Percentiles rank a stretch among this genome's conserved stretches.
Conservation (phyloP, 768 basidiomycete genomes). For the Termitomyces sp. region DNA sequence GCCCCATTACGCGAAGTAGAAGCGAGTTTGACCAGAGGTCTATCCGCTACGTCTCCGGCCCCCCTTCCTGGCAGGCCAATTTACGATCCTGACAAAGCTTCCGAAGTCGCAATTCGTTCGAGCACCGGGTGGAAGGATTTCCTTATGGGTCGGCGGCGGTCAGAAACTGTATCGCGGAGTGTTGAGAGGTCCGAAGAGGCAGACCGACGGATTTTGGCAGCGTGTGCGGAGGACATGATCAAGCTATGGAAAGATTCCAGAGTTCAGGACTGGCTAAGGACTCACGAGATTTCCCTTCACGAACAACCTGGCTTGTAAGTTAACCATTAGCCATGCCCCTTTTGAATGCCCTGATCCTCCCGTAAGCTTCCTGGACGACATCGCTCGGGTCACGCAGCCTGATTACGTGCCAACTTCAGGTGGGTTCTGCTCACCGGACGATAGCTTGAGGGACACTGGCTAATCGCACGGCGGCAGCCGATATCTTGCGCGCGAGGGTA, state of each 20-base stretch:
- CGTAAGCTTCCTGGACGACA: slow-evolving; percentile 57
- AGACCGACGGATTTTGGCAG: slow-evolving; percentile 47
- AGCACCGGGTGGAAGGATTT: slow-evolving; percentile 50
- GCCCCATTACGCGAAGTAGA: slow-evolving; percentile 58
- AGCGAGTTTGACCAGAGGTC: slow-evolving; percentile 41
- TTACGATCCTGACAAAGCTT: slow-evolving; percentile 40
- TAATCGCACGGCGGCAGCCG: slow-evolving; percentile 35
- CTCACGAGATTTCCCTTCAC: slow-evolving; percentile 46
- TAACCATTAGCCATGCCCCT: neutral
- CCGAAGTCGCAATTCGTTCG: slow-evolving; percentile 48
- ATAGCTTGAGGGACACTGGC: neutral
- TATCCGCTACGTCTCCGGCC: slow-evolving; percentile 31
- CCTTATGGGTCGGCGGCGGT: slow-evolving; percentile 33
- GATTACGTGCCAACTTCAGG: slow-evolving; percentile 55
- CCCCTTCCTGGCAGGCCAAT: slow-evolving; percentile 16
- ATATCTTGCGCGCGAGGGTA: slow-evolving; percentile 63
- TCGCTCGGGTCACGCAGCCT: slow-evolving; percentile 46
- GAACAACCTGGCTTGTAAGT: slow-evolving; percentile 66
- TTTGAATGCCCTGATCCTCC: neutral
- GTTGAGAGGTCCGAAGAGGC: slow-evolving; percentile 33
- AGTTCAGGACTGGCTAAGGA: slow-evolving; percentile 42
- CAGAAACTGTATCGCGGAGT: slow-evolving; percentile 16
- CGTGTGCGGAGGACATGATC: slow-evolving; percentile 53
- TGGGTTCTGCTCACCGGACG: slow-evolving; percentile 24
- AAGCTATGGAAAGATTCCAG: slow-evolving; percentile 49